Base-by-base conservation (phyloP, 352 stramenopile genomes). In the Phytopythium mirpurense region DNA sequence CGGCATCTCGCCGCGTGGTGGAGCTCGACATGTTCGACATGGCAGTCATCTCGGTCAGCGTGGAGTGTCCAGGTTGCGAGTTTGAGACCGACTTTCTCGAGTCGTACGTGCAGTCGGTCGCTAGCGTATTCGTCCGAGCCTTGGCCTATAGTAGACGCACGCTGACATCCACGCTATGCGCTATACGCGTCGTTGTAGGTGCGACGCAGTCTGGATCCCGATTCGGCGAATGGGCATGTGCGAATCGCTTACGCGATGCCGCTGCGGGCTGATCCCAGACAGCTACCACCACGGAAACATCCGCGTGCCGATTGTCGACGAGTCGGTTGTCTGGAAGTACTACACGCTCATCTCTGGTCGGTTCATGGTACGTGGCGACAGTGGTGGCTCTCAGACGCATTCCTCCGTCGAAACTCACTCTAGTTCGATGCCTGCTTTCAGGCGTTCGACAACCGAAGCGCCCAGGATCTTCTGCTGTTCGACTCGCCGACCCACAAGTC, bases 11-110 rank as follows among this genome's bases (percentile, higher is more conserved):
- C 48, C 64, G 70, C 10, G 23, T 48, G 26, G 51, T 87, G 42
- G 67, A 75, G 34, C 67, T 89, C 21, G 51, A 75, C 37, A 77
- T 86, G 64, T 81, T 90, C 55, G 76, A 88, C 21, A 88, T 86
- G 51, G 75, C 65, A 0, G 79, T 90, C 18, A 55, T 92, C 15
- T 63, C 54, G 1, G 56, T 90, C 23, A 86, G 77, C 34, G 72
- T 92, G 16, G 69, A 74, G 44, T 90, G 78, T 52, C 67, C 64
- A 34, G 71, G 72, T 14, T 89, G 78, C 48, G 78, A 89, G 34
- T 92, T 92, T 18, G 78, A 92, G 59, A 68, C 77, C 1, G 78
- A 88, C 26, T 92, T 90, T 56, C 56, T 92, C 1, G 82, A 92
- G 57, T 63, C 70, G 51, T 83, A 67, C 2, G 56, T 36, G 14